Evolutionary conservation across 768 basidiomycete species (phyloP), one percentile per base, ranked within the genome.

Genomic region (Tricholoma furcatifolium): DNA sequence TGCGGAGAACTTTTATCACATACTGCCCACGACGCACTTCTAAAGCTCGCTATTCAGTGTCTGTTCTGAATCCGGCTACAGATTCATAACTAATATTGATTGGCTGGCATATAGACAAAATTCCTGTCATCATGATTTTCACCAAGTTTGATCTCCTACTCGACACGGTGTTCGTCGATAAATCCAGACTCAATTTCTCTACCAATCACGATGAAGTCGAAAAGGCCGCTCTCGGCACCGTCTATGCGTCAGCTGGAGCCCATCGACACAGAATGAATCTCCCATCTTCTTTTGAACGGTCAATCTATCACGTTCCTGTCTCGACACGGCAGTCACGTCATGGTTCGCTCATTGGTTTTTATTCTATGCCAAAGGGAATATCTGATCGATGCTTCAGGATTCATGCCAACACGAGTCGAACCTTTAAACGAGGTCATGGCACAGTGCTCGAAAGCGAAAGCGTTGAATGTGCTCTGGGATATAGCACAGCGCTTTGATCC

Each of bases 401-500:
- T n/a, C n/a, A n/a, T n/a, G n/a, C n/a, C n/a, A n/a, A n/a, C n/a
- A n/a, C n/a, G n/a, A n/a, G n/a, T n/a, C n/a, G n/a, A n/a, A n/a
- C n/a, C n/a, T n/a, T n/a, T n/a, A n/a, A n/a, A n/a, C n/a, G n/a
- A n/a, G n/a, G n/a, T n/a, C n/a, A n/a, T n/a, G n/a, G n/a, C 6
- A 17, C 30, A 50, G 8, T 42, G 40, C 18, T 8, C 42, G 20
- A 39, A 27, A 20, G 24, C 49, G 18, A 18, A 35, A 23, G 49
- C 41, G 31, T 41, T 31, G 31, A 23, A 41, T 32, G 20, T 50
- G 9, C 49, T 41, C 14, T 50, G 49, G 49, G 31, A 30, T 11
- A 41, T 50, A 27, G 49, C 49, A 7, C 49, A 50, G 21, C 49
- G 41, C 5, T 32, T 50, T 18, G 49, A 43, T 42, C 41, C 49